Conservation (phyloP, 2,329 filamentous ascomycete species). For the Trichoderma arundinaceum region DNA sequence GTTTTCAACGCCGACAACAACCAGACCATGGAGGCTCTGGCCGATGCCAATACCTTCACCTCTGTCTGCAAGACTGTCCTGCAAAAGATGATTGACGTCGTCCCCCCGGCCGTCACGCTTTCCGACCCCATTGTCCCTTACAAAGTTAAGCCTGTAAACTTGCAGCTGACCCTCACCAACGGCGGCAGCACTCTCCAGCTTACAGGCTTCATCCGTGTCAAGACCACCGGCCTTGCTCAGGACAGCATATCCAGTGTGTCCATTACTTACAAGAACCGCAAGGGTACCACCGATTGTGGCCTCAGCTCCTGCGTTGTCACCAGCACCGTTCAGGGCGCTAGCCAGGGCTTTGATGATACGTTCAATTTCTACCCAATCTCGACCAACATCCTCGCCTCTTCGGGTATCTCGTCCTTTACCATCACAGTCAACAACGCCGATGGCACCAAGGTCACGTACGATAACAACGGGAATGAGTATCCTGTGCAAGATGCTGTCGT, state of each 20-base stretch:
- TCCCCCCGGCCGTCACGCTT: slow-evolving; percentile 57
- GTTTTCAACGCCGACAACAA: slow-evolving; percentile 63
- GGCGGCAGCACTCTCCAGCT: slow-evolving; percentile 56
- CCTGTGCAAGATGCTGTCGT: slow-evolving; percentile 61
- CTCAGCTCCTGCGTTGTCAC: slow-evolving; percentile 51
- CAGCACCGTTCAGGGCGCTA: slow-evolving; percentile 53
- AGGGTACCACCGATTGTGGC: slow-evolving; percentile 55
- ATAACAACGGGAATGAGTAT: slow-evolving; percentile 65
- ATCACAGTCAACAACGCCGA: slow-evolving; percentile 56
- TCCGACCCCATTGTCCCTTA: slow-evolving; percentile 61
- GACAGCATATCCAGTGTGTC: slow-evolving; percentile 54
- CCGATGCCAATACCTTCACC: slow-evolving; percentile 52
- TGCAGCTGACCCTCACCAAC: slow-evolving; percentile 60
- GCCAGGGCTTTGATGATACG: slow-evolving; percentile 64
- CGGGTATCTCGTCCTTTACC: slow-evolving; percentile 67
- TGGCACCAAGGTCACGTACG: slow-evolving; percentile 53
- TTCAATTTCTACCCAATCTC: slow-evolving; percentile 61
- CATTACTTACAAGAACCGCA: slow-evolving; percentile 62
- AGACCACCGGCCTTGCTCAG: slow-evolving; percentile 54
- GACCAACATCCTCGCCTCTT: slow-evolving; percentile 59
- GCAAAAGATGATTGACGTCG: slow-evolving; percentile 66
- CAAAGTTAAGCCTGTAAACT: slow-evolving; percentile 62
- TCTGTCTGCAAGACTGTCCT: slow-evolving; percentile 57
- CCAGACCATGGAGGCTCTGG: slow-evolving; percentile 57
- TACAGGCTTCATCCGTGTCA: slow-evolving; percentile 62